These are phyloP conservation scores for Passiflora organensis DNA, from an alignment of 345 rosid genomes.

Conservation along the genomic window DNA sequence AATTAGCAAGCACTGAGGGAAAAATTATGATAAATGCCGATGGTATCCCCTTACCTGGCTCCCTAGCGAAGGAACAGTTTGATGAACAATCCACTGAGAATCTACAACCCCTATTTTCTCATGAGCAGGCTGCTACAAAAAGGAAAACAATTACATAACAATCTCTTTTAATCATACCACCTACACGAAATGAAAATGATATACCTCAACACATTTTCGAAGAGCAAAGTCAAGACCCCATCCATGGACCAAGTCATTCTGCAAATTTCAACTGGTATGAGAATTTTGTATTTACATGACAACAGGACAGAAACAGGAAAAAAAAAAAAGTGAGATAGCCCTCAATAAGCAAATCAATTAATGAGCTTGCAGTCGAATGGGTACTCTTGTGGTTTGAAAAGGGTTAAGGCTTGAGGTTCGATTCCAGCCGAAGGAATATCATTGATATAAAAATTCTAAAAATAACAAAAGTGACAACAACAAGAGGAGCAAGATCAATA, in stretches of 20 bases:
- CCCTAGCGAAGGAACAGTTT: slow-evolving; percentile 82
- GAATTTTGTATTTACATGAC: too few species aligned
- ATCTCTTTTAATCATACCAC: too few species aligned
- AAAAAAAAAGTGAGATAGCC: too few species aligned
- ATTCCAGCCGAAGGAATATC: too few species aligned
- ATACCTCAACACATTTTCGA: slow-evolving; percentile 81
- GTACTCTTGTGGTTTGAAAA: too few species aligned
- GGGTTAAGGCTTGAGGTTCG: too few species aligned
- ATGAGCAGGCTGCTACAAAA: slow-evolving; percentile 73
- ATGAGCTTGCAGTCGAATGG: too few species aligned
- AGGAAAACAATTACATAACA: slow-evolving; percentile 3
- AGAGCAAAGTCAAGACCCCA: slow-evolving; percentile 99
- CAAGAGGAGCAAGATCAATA: neutral
- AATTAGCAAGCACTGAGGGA: neutral
- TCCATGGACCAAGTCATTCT: slow-evolving; percentile 98
- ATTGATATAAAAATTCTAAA: too few species aligned
- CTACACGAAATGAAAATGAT: too few species aligned
- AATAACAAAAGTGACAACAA: too few species aligned
- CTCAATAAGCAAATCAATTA: too few species aligned
- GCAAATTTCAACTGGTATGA: slow-evolving; percentile 18
- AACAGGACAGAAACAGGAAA: too few species aligned
- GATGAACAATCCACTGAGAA: slow-evolving; percentile 95
- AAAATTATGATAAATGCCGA: slow-evolving; percentile 4
- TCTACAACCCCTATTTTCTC: slow-evolving; percentile 99
- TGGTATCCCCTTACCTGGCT: slow-evolving; percentile 52